Percentiles rank a stretch among this genome's conserved stretches.
Evolutionary conservation across 768 basidiomycete species (phyloP).

Genomic region (Russula olivacea): DNA sequence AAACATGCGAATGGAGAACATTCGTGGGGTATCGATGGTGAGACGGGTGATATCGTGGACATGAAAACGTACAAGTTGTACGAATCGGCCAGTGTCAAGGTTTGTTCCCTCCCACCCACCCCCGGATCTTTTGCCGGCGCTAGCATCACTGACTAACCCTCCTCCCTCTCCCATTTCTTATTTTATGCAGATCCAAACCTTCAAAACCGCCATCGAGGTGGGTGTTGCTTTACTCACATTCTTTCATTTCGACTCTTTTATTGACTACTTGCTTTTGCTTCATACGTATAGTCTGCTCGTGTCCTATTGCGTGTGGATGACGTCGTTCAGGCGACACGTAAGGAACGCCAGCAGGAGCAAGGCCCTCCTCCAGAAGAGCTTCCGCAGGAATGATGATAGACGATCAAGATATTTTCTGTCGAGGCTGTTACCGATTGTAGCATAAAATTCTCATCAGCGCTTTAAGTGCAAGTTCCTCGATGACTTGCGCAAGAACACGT

Average conservation of each 20-base stretch:
- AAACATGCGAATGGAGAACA: slow-evolving; percentile 90
- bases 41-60: slow-evolving; percentile 92
- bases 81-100: slow-evolving; percentile 95
- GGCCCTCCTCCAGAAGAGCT: slow-evolving; percentile 51
- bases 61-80: slow-evolving; percentile 94
- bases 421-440: slow-evolving; percentile 8
- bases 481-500: background rate
- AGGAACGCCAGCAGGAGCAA: slow-evolving; percentile 55
- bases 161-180: background rate
- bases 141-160: background rate
- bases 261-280: slow-evolving; percentile 4
- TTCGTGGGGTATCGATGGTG: slow-evolving; percentile 93
- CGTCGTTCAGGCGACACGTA: slow-evolving; percentile 82
- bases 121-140: background rate
- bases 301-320: slow-evolving; percentile 92
- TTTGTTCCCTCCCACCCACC: slow-evolving; percentile 27
- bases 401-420: background rate
- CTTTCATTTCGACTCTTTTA: background rate
- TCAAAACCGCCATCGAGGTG: slow-evolving; percentile 96
- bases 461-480: background rate
- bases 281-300: slow-evolving; percentile 59
- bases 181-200: slow-evolving; percentile 69
- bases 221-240: slow-evolving; percentile 34
- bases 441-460: background rate
- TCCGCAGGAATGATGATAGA: slow-evolving; percentile 34